Evolutionary conservation across 306 rosid species (phyloP), one percentile per base, ranked within the genome.

Genomic region (Prinsepia uniflora): DNA sequence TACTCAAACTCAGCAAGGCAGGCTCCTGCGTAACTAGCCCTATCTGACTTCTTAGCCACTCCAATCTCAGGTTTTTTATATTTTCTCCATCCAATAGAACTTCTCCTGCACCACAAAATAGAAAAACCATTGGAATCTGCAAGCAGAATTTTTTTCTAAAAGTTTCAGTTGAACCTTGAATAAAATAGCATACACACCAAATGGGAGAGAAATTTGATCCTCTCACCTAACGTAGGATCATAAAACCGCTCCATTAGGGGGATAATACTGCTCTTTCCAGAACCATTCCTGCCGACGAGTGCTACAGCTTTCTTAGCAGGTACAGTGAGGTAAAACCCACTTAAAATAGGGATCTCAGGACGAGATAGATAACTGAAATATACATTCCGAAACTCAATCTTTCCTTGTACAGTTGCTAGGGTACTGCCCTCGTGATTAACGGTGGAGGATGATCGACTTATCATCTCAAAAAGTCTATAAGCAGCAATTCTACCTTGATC

Each of bases 401-500:
- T 95, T 76, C 99, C 99, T 79, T 91, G 99, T 58, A 95, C 96
- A 34, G 86, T 76, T 77, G 39, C 80, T 57, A 86, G 96, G 59
- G 84, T 72, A 71, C 84, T 78, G 67, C 99, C 97, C 60, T 95
- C 99, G 4, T 87, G 90, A 82, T 91, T 84, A 86, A 80, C 81
- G 42, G 88, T 81, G 48, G 99, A 91, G 74, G 96, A 86, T 61
- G 99, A 95, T 57, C 99, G 89, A 84, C 94, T 91, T 83, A 95
- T 95, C 99, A 95, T 95, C 92, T 95, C 99, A 86, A 76, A 95
- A 67, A 95, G 89, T 84, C 99, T 89, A 84, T 85, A 95, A 70
- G 99, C 99, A 80, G 99, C 99, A 81, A 95, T 91, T 67, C 99
- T 81, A 79, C 99, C 99, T 85, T 95, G 99, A 74, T 95, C 99